Conservation (phyloP, 2,329 filamentous ascomycete genomes). For the Fusarium musae region DNA sequence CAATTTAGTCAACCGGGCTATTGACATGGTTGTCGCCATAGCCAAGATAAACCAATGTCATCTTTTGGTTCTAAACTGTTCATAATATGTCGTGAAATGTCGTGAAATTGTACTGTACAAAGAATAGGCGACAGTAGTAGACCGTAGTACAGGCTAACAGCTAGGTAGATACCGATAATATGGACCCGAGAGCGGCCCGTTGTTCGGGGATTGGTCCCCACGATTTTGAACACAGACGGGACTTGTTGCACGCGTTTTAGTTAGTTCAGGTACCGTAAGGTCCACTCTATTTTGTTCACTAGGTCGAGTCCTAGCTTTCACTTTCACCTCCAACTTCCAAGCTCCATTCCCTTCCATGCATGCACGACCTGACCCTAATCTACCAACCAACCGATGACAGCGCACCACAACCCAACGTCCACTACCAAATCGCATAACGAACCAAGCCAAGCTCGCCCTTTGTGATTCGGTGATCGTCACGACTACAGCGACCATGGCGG, state of each 20-base stretch:
- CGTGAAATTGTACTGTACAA: neutral
- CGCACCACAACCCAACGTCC: neutral
- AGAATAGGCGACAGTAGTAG: neutral
- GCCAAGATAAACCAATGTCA: neutral
- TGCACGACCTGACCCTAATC: neutral
- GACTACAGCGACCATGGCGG: slow-evolving; percentile 52
- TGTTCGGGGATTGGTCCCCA: slow-evolving; percentile 29
- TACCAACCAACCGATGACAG: neutral
- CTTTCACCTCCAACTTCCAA: neutral
- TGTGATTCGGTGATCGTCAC: slow-evolving; percentile 10
- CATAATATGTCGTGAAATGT: neutral
- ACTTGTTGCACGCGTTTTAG: neutral
- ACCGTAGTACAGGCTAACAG: neutral
- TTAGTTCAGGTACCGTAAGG: neutral
- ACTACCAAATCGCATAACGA: neutral
- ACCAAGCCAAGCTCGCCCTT: neutral
- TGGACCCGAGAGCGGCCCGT: slow-evolving; percentile 39
- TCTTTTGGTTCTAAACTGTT: neutral
- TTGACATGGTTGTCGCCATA: neutral
- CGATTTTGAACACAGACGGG: slow-evolving; percentile 15
- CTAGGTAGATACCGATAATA: slow-evolving; percentile 6
- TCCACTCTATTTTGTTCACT: slow-evolving; percentile 24
- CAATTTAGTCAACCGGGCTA: slow-evolving; percentile 7
- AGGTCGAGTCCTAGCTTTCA: slow-evolving; percentile 1
- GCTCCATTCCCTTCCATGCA: slow-evolving; percentile 1